Percentiles rank a stretch among this genome's conserved stretches.
Conservation (phyloP, 1,139 yeast genomes). For the Debaryomycetaceae sp. region DNA sequence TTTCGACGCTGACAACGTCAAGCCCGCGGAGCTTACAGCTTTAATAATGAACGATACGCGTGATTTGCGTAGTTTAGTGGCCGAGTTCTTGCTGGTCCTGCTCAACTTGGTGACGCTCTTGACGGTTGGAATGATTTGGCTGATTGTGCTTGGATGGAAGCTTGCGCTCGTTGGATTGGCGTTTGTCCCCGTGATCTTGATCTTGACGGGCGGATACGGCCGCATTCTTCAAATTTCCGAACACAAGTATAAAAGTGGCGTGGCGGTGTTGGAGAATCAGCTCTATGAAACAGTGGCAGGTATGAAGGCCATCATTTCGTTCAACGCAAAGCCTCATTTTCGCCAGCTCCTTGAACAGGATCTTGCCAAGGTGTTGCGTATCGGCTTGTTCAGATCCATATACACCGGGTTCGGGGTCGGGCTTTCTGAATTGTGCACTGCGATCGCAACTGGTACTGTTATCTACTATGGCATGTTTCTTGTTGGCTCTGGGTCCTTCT, state of each 20-base stretch:
- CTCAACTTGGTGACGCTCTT: slow-evolving; percentile 45
- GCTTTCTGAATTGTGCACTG: slow-evolving; percentile 39
- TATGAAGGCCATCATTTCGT: slow-evolving; percentile 50
- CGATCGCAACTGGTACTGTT: slow-evolving; percentile 57
- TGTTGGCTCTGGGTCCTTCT: slow-evolving; percentile 46
- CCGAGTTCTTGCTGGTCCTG: slow-evolving; percentile 48
- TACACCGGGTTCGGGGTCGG: slow-evolving; percentile 58
- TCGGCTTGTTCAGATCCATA: slow-evolving; percentile 40
- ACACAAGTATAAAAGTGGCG: slow-evolving; percentile 42
- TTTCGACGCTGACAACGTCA: slow-evolving; percentile 29
- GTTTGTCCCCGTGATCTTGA: slow-evolving; percentile 50
- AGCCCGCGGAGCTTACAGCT: slow-evolving; percentile 52
- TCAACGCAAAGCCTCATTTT: slow-evolving; percentile 44
- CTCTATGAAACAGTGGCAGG: slow-evolving; percentile 50
- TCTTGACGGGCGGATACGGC: slow-evolving; percentile 45
- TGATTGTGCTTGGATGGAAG: slow-evolving; percentile 76
- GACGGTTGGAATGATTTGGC: slow-evolving; percentile 61
- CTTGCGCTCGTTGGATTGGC: slow-evolving; percentile 72
- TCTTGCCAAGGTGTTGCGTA: slow-evolving; percentile 14
- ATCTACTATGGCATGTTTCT: slow-evolving; percentile 69
- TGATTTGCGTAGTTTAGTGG: slow-evolving; percentile 55
- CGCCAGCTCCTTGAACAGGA: slow-evolving; percentile 17
- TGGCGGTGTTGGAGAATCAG: slow-evolving; percentile 43
- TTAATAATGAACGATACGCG: slow-evolving; percentile 71
- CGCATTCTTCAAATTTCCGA: slow-evolving; percentile 43